phyloP scores from a whole-genome alignment of 352 stramenopile species.

The Pilasporangium apinafurcum region DNA sequence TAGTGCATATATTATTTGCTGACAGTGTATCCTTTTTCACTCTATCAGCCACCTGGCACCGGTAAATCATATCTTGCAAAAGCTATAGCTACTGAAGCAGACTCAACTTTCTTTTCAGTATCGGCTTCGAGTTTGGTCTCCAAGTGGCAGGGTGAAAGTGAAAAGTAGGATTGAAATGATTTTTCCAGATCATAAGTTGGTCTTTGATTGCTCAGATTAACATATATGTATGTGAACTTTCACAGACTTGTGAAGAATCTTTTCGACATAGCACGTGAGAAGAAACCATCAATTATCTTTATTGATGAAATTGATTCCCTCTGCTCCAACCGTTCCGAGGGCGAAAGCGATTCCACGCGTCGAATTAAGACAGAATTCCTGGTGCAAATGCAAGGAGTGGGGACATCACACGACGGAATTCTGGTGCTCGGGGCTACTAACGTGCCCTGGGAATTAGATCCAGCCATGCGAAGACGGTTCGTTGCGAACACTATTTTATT shows the following conservation, averaged over 20 bases:
- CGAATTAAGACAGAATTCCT: constrained; percentile 99
- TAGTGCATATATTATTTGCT: too few relatives aligned
- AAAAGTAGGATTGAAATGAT: constrained; percentile 52
- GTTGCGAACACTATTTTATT: constrained; percentile 8
- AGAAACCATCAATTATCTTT: constrained; percentile 93
- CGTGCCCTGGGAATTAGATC: constrained; percentile 97
- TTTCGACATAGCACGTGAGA: constrained; percentile 97
- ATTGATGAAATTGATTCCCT: constrained; percentile 98
- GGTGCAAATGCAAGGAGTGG: constrained; percentile 97
- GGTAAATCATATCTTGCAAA: constrained; percentile 97
- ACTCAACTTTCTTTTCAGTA: constrained; percentile 98
- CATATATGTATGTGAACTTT: not conserved
- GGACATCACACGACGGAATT: constrained; percentile 86
- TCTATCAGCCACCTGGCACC: constrained; percentile 68
- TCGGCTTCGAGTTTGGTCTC: constrained; percentile 97
- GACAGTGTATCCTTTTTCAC: not conserved
- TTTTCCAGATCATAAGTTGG: constrained; percentile 18
- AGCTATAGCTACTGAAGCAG: constrained; percentile 97
- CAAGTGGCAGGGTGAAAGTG: constrained; percentile 98
- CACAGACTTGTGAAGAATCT: constrained; percentile 95
- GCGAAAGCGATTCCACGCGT: constrained; percentile 93
- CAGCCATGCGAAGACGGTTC: constrained; percentile 94
- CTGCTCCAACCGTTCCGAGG: constrained; percentile 88
- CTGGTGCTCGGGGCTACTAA: constrained; percentile 98
- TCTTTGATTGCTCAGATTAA: not conserved